Conservation (phyloP, 768 basidiomycete species). For the Xerocomus brunneocitrinus region DNA sequence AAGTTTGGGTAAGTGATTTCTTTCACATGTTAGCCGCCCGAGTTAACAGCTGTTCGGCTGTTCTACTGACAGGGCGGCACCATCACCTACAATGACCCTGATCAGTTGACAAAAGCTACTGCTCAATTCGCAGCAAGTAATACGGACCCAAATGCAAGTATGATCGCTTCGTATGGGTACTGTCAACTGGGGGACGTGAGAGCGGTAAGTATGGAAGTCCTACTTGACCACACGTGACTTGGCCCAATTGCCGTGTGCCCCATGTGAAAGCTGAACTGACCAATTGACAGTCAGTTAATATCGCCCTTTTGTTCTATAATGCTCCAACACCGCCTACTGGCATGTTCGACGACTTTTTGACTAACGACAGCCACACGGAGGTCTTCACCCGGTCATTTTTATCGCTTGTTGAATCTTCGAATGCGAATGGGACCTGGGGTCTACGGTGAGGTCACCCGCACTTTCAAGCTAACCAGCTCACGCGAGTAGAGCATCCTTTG, state of each 20-base stretch:
- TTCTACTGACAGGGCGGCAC: slow-evolving; percentile 42
- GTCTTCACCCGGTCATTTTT: slow-evolving; percentile 21
- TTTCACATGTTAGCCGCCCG: slow-evolving; percentile 1
- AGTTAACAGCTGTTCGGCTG: slow-evolving; percentile 5
- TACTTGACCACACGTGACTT: slow-evolving; percentile 1
- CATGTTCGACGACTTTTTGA: slow-evolving; percentile 30
- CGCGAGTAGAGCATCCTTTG: slow-evolving; percentile 19
- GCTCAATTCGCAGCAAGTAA: slow-evolving; percentile 21
- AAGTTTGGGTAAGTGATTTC: slow-evolving; percentile 21
- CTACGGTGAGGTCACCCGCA: slow-evolving; percentile 20
- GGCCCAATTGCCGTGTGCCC: not conserved
- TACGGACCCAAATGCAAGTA: slow-evolving; percentile 24
- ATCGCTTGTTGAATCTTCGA: slow-evolving; percentile 24
- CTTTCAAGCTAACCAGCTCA: not conserved
- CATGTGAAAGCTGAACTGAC: slow-evolving; percentile 6
- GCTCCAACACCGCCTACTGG: slow-evolving; percentile 31
- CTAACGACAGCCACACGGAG: slow-evolving; percentile 2
- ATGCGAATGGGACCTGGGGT: slow-evolving; percentile 14
- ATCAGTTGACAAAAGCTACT: slow-evolving; percentile 22
- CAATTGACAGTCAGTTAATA: slow-evolving; percentile 10
- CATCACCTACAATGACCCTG: slow-evolving; percentile 28
- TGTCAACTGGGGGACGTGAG: slow-evolving; percentile 28
- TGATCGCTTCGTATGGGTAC: slow-evolving; percentile 41
- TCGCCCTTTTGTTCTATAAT: slow-evolving; percentile 54
- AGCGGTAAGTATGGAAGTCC: slow-evolving; percentile 27